Evolutionary conservation across 2,329 filamentous ascomycete species (phyloP).

Genomic region (Fusarium abutilonis): DNA sequence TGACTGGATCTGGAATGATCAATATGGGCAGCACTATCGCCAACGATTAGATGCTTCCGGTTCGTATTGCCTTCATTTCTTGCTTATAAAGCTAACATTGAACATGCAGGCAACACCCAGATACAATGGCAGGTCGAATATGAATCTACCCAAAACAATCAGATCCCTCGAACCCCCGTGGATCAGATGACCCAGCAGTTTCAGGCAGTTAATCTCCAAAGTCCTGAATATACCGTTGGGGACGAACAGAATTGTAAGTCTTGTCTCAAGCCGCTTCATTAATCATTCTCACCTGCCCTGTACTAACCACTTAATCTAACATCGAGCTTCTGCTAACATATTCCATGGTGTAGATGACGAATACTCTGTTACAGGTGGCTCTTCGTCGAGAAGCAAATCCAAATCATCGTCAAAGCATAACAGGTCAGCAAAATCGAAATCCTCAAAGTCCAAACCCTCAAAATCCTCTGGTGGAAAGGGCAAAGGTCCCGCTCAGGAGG

Average conservation of each 20-base stretch:
- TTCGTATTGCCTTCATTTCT: slow-evolving; percentile 23
- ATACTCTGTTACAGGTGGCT: slow-evolving; percentile 31
- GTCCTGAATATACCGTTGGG: slow-evolving; percentile 22
- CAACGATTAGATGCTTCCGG: slow-evolving; percentile 45
- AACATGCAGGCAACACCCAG: slow-evolving; percentile 37
- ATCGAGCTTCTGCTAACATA: slow-evolving; percentile 13
- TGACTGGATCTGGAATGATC: slow-evolving; percentile 45
- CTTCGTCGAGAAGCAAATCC: slow-evolving; percentile 27
- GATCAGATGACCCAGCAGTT: slow-evolving; percentile 42
- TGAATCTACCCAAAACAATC: slow-evolving; percentile 24
- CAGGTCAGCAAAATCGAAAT: slow-evolving; percentile 32
- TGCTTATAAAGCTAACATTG: slow-evolving; percentile 14
- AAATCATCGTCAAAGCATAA: slow-evolving; percentile 28
- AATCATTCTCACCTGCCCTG: neutral
- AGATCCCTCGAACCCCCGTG: slow-evolving; percentile 42
- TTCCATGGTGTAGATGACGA: slow-evolving; percentile 27
- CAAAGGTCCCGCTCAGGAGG: slow-evolving; percentile 31
- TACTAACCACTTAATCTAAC: neutral
- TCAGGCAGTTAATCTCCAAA: slow-evolving; percentile 31
- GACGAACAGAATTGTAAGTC: slow-evolving; percentile 40
- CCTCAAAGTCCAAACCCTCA: slow-evolving; percentile 28
- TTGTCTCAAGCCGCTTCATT: neutral
- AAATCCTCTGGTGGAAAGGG: slow-evolving; percentile 40
- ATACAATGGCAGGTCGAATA: slow-evolving; percentile 43
- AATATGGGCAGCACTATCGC: slow-evolving; percentile 45